Evolutionary conservation across 2,329 filamentous ascomycete species (phyloP), one percentile per base, ranked within the genome.

Genomic region (Dactylellina sp.): DNA sequence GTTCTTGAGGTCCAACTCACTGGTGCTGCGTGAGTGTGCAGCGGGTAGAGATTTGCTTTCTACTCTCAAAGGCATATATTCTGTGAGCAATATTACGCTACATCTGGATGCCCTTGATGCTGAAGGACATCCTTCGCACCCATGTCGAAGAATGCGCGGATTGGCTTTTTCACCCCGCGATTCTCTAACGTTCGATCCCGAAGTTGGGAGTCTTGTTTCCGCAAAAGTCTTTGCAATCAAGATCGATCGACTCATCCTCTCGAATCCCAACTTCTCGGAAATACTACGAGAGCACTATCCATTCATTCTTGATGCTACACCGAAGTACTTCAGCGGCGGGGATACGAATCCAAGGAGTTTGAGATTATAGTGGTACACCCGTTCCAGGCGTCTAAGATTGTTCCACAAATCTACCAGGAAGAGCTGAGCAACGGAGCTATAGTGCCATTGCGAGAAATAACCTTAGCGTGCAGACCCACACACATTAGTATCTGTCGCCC

Each of bases 1-100:
- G 64, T 55, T 9, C 55, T 68, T 7, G 64, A 68, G 35, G 64
- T 68, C 37, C 64, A 60, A 16, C 47, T 68, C 5, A 68, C 64
- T 20, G 64, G 64, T 6, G 64, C 64, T 5, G 61, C 2, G 37
- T n/a, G 37, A 68, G 25, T 46, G 55, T 12, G 16, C 47, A 14
- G 20, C 37, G 2, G 47, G 32, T 1, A 2, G 32, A 6, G 64
- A 68, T 16, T 22, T 68, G 9, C 55, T 68, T 14, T 53, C 64
- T 2, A 52, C 50, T 20, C 53, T 68, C 14, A 24, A 35, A 7
- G 16, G 55, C 9, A 7, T 60, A 28, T 47, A 68, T 28, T 47
- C n/a, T n/a, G 28, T 53, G 1, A 68, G 55, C 24, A 55, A 68
- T 47, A 61, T 68, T 32, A 24, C 64, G 7, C 6, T 68, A 12